Evolutionary conservation across 192 early-diverging fungal species (phyloP), one percentile per base, ranked within the genome.

Genomic region (Coemansia sp.): DNA sequence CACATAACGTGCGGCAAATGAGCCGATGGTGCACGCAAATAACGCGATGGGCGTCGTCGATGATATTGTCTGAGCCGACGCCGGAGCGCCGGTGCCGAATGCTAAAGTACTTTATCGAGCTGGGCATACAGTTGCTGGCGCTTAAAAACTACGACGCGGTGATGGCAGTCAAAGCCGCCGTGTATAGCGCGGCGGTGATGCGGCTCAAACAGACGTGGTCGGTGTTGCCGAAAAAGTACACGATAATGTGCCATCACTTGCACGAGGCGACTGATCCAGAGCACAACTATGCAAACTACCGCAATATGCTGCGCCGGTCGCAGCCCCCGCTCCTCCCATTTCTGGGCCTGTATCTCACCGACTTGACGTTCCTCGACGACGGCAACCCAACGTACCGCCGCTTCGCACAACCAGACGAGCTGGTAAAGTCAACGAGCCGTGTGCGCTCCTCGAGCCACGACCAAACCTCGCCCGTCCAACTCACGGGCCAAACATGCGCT

Each of bases 281-380:
- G 58, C 84, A 86, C 72, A 91, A 87, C 71, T 93, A 82, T 57
- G 80, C 85, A 27, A 83, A 75, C 19, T 88, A 86, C 57, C 70
- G 85, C 12, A 54, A 64, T 50, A 52, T 84, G 26, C 52, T 87
- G 19, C 74, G 72, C 23, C 67, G 72, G 12, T 77, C 86, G n/a
- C 71, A 77, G 29, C 75, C 85, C 1, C 91, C 92, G 8, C 82
- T 90, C 6, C 67, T 94, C 3, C 92, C 92, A 0, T 94, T 91
- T 56, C 79, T 94, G 14, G 92, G 92, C 4, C 72, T 92, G 19
- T 92, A 88, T 29, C 72, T 95, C 16, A 90, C 87, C 8, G 93
- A 95, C 57, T 72, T 95, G 66, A 90, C 91, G 0, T 95, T 95
- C 71, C 77, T 90, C 21, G 88, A 93, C 56, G 92, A 93, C 59